phyloP scores from a whole-genome alignment of 1,284 basidiomycete species.

The Leucoagaricus sp. region DNA sequence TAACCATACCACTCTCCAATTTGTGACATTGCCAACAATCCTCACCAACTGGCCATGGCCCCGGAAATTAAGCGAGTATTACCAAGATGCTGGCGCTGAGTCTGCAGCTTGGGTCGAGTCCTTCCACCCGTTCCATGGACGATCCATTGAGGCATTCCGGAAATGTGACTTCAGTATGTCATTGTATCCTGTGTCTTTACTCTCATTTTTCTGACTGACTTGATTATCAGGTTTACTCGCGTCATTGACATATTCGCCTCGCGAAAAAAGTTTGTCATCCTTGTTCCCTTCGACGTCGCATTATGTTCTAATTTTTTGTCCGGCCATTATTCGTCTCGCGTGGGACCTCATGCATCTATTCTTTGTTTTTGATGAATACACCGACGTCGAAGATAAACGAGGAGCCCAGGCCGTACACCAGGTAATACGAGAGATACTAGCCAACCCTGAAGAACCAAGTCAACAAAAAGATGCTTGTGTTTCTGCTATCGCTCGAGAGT shows the following conservation, averaged over 20 bases:
- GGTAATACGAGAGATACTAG: neutral
- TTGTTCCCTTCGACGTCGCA: neutral
- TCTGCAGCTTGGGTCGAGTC: slow-evolving; percentile 32
- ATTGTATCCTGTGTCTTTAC: neutral
- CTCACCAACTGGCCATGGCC: slow-evolving; percentile 1
- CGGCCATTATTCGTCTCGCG: slow-evolving; percentile 27
- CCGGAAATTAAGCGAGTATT: neutral
- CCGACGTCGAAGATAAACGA: slow-evolving; percentile 28
- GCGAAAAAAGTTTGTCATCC: slow-evolving; percentile 13
- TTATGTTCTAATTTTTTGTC: neutral
- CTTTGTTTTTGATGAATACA: slow-evolving; percentile 35
- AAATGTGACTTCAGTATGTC: slow-evolving; percentile 30
- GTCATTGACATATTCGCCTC: slow-evolving; percentile 19
- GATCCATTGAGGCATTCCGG: slow-evolving; percentile 32
- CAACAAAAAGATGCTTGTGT: neutral
- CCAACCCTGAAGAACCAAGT: neutral
- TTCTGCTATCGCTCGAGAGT: neutral
- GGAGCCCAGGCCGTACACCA: slow-evolving; percentile 8
- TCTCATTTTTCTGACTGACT: neutral
- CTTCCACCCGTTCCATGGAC: slow-evolving; percentile 28
- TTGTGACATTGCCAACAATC: neutral
- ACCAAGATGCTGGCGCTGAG: slow-evolving; percentile 19
- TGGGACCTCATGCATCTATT: slow-evolving; percentile 34
- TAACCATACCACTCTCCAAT: too few relatives aligned
- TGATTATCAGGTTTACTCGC: slow-evolving; percentile 17